Conservation (phyloP, 768 basidiomycete genomes). For the Suillus plorans region DNA sequence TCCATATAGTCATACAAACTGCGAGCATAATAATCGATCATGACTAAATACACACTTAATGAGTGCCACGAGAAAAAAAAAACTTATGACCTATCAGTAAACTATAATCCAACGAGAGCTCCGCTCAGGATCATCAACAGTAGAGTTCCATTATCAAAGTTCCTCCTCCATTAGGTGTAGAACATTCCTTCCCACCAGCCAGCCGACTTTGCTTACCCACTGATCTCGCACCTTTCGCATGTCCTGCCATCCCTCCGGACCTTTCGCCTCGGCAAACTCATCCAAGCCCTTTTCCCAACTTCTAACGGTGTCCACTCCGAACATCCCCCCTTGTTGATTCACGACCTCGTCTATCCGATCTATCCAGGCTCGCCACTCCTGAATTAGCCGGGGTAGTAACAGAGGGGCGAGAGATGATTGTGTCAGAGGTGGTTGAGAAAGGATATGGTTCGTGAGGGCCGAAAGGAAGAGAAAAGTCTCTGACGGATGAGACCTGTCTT, state of each 20-base stretch:
- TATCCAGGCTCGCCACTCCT: constrained; percentile 83
- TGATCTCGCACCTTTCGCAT: constrained; percentile 53
- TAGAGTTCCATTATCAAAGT: constrained; percentile 11
- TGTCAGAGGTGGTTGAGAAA: constrained; percentile 66
- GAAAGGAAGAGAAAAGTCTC: constrained; percentile 76
- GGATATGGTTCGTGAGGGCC: constrained; percentile 63
- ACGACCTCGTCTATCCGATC: constrained; percentile 65
- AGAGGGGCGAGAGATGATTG: constrained; percentile 57
- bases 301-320: constrained; percentile 66
- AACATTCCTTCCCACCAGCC: constrained; percentile 59
- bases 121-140: constrained; percentile 6
- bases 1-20: not conserved
- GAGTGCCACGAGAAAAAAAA: not conserved
- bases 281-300: constrained; percentile 72
- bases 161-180: constrained; percentile 33
- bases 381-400: constrained; percentile 60
- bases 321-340: constrained; percentile 77
- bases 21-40: not conserved
- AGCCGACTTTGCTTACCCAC: constrained; percentile 77
- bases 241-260: constrained; percentile 37
- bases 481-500: constrained; percentile 66
- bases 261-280: constrained; percentile 57
- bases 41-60: constrained; percentile 2
- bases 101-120: constrained; percentile 5
- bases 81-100: not conserved